phyloP scores from a whole-genome alignment of 1,284 basidiomycete genomes.

The Rhodotorula glutinis region DNA sequence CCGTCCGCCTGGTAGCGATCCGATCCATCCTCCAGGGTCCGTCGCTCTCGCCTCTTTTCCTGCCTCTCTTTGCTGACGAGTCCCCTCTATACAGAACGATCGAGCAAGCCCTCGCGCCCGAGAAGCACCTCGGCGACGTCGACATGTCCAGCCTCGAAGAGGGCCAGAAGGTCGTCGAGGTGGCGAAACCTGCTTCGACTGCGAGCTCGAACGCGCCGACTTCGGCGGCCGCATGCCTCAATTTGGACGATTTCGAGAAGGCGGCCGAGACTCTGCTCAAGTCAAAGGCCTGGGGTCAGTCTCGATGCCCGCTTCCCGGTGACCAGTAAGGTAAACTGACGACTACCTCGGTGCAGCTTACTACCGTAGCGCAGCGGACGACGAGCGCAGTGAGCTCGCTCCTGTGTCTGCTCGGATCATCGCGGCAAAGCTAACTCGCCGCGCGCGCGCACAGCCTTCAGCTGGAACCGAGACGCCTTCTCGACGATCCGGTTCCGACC shows the following conservation, averaged over 20 bases:
- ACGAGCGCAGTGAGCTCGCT: conserved; percentile 63
- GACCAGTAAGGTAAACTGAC: no score
- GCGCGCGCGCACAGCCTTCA: conserved; percentile 1
- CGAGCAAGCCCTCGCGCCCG: conserved; percentile 34
- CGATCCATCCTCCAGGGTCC: conserved; percentile 22
- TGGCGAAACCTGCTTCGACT: neutral
- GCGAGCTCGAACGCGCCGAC: neutral
- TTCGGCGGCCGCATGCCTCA: conserved; percentile 33
- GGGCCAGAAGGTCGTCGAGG: conserved; percentile 12
- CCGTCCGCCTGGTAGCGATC: no score
- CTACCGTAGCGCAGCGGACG: conserved; percentile 76
- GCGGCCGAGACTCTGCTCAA: conserved; percentile 26
- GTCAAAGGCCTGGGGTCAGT: conserved; percentile 39
- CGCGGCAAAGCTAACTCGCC: no score
- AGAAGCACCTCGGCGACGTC: conserved; percentile 38
- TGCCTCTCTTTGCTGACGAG: neutral
- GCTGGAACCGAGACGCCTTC: conserved; percentile 27
- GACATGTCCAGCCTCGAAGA: conserved; percentile 31
- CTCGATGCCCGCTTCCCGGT: no score
- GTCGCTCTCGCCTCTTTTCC: neutral
- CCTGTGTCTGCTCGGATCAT: no score
- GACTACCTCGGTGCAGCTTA: conserved; percentile 55
- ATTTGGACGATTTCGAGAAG: conserved; percentile 40
- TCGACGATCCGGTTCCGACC: conserved; percentile 66
- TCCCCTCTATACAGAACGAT: conserved; percentile 30